These are phyloP conservation scores for Elsinoe fawcettii DNA, from an alignment of 2,329 filamentous ascomycete species.

Conservation along the genomic window DNA sequence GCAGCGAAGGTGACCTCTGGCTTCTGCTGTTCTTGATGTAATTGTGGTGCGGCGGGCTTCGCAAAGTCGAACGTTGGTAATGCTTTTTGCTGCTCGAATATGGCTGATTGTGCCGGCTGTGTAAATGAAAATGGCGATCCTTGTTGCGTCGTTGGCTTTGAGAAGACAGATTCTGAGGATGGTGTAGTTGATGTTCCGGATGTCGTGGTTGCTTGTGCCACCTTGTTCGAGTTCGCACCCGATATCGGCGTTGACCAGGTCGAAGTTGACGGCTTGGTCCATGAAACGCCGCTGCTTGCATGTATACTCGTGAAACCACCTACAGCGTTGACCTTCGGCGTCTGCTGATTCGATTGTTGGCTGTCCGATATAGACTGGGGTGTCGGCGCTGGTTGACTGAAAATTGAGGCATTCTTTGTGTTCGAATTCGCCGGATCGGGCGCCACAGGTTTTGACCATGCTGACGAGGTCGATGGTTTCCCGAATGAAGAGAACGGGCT, in stretches of 20 bases:
- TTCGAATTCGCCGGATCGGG: not conserved
- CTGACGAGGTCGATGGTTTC: conserved; percentile 14
- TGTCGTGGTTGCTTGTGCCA: not conserved
- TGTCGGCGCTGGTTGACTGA: not conserved
- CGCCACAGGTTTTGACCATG: conserved; percentile 3
- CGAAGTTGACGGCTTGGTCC: conserved; percentile 11
- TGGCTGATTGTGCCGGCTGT: not conserved
- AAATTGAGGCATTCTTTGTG: conserved; percentile 1
- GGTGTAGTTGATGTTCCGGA: not conserved
- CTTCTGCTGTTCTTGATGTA: not conserved
- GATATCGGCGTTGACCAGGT: conserved; percentile 12
- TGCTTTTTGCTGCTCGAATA: not conserved
- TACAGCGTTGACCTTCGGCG: not conserved
- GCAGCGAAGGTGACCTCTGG: not conserved
- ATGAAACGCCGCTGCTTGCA: not conserved
- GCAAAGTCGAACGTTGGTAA: conserved; percentile 10
- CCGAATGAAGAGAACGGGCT: conserved; percentile 18
- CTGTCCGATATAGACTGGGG: not conserved
- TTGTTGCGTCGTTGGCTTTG: not conserved
- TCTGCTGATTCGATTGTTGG: not conserved
- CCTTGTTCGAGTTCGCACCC: not conserved
- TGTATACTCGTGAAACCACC: conserved; percentile 8
- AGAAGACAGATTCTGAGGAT: not conserved
- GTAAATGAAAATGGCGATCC: conserved; percentile 2
- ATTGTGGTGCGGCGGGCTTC: not conserved